A percentile compares a stretch with the other conserved stretches of the same genome.
phyloP scores from a whole-genome alignment of 306 rosid genomes.

The Dicorynia guianensis region DNA sequence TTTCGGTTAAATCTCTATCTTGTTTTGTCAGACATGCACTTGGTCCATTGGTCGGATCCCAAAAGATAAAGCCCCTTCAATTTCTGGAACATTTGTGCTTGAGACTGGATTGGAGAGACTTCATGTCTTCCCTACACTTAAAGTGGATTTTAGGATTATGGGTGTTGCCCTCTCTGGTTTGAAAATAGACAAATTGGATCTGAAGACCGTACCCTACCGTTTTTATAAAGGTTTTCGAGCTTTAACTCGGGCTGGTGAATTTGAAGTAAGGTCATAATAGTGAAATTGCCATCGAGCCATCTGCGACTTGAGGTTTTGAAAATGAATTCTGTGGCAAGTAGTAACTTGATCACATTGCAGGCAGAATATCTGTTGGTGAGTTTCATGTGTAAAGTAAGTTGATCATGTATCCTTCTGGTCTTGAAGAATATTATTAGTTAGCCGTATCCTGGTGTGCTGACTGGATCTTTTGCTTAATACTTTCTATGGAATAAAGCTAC shows the following conservation, averaged over 20 bases:
- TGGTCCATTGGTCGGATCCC: constrained; percentile 93
- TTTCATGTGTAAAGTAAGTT: constrained; percentile 27
- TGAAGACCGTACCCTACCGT: constrained; percentile 67
- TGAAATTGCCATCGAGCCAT: constrained; percentile 31
- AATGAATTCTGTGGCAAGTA: no score
- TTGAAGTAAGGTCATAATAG: constrained; percentile 77
- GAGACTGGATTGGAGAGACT: constrained; percentile 83
- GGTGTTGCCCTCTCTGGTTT: constrained; percentile 91
- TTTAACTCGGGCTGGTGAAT: constrained; percentile 81
- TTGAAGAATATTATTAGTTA: constrained; percentile 8
- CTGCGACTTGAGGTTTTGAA: not conserved
- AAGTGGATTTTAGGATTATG: constrained; percentile 82
- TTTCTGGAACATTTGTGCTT: constrained; percentile 88
- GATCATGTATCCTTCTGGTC: constrained; percentile 21
- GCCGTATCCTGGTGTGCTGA: no score
- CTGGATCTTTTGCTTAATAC: no score
- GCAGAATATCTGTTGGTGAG: not conserved
- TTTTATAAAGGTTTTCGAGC: constrained; percentile 95
- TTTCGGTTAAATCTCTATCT: constrained; percentile 14
- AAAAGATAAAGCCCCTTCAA: constrained; percentile 85
- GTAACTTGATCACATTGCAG: not conserved
- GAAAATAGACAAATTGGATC: constrained; percentile 83
- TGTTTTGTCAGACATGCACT: constrained; percentile 70
- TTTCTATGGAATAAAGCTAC: no score
- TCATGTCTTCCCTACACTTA: constrained; percentile 85